Evolutionary conservation across 1,284 basidiomycete genomes (phyloP).

Genomic region (Stereum hirsutum): DNA sequence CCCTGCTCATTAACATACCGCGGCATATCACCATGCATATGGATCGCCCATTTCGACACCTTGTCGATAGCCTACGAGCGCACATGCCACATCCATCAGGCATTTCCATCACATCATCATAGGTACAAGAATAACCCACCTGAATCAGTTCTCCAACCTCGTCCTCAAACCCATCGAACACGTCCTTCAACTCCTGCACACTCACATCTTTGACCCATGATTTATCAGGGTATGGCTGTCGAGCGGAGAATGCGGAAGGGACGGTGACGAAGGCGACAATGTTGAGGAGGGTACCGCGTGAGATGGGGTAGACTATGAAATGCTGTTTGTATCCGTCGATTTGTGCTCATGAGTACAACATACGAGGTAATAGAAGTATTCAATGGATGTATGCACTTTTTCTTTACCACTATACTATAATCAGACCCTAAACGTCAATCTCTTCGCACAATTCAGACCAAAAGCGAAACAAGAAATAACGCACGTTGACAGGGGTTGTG

Average conservation of each 20-base stretch:
- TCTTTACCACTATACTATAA: slow-evolving; percentile 1
- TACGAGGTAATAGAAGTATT: neutral
- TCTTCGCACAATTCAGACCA: neutral
- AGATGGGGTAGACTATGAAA: slow-evolving; percentile 18
- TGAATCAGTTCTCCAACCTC: slow-evolving; percentile 15
- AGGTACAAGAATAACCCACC: slow-evolving; percentile 6
- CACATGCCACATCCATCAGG: neutral
- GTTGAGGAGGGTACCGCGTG: slow-evolving; percentile 21
- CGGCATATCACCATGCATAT: slow-evolving; percentile 14
- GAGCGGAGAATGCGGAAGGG: slow-evolving; percentile 10
- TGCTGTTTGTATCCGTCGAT: slow-evolving; percentile 14
- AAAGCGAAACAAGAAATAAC: neutral
- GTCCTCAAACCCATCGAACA: slow-evolving; percentile 17
- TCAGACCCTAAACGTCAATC: too few species aligned
- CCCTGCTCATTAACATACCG: slow-evolving; percentile 15
- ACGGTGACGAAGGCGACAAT: slow-evolving; percentile 14
- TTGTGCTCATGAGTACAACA: neutral
- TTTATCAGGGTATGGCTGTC: slow-evolving; percentile 14
- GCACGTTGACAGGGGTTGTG: too few species aligned
- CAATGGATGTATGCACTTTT: neutral
- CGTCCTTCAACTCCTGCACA: slow-evolving; percentile 12
- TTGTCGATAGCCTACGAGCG: slow-evolving; percentile 13
- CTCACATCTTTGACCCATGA: slow-evolving; percentile 15
- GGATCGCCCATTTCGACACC: slow-evolving; percentile 17
- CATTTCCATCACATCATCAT: neutral